These are phyloP conservation scores for Abrus precatorius DNA, from an alignment of 306 rosid species.

Conservation along the genomic window DNA sequence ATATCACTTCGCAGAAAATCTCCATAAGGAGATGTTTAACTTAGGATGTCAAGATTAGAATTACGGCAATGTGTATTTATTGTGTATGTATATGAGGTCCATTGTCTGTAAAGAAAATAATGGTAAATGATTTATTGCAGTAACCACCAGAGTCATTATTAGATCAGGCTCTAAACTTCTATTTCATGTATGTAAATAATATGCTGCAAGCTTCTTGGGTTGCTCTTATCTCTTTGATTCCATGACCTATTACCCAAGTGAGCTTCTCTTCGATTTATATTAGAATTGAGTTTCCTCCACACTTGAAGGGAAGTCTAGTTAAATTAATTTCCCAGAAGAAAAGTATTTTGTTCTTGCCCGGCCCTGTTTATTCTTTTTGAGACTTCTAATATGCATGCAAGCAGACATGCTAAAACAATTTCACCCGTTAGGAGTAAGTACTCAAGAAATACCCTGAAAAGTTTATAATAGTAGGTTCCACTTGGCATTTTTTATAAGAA, in stretches of 20 bases:
- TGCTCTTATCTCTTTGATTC: neutral
- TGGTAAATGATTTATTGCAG: slow-evolving; percentile 68
- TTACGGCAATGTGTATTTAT: slow-evolving; percentile 49
- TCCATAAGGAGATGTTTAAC: slow-evolving; percentile 48
- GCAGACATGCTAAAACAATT: neutral
- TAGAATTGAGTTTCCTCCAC: neutral
- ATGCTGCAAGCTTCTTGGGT: slow-evolving; percentile 56
- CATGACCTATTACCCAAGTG: neutral
- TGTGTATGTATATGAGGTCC: slow-evolving; percentile 58
- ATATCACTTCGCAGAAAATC: slow-evolving; percentile 49
- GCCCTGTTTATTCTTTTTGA: neutral
- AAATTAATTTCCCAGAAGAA: neutral
- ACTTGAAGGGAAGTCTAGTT: neutral
- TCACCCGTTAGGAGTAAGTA: neutral
- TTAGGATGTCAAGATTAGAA: slow-evolving; percentile 56
- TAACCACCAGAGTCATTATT: slow-evolving; percentile 46
- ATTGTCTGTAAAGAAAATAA: slow-evolving; percentile 59
- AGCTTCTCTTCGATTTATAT: slow-evolving; percentile 9
- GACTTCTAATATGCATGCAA: neutral
- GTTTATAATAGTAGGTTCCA: neutral
- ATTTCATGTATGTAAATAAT: slow-evolving; percentile 72
- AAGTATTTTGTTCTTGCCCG: neutral
- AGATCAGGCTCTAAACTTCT: slow-evolving; percentile 53
- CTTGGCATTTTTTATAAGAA: too few species aligned
- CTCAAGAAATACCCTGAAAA: neutral